Percentiles rank a stretch among this genome's conserved stretches.
phyloP scores from a whole-genome alignment of 1,139 yeast genomes.

The Torulaspora pretoriensis region DNA sequence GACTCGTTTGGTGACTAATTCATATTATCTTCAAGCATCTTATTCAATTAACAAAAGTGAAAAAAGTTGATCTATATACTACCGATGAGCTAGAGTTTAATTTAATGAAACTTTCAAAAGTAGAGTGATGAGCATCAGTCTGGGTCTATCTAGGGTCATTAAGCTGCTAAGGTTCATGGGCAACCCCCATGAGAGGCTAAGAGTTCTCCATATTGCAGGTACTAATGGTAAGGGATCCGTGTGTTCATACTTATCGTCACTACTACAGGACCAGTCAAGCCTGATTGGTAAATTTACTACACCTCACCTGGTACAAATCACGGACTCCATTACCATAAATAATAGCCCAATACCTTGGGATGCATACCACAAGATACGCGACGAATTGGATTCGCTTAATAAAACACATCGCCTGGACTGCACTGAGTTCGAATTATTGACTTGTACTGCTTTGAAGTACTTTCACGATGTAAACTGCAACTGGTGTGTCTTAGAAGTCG shows the following conservation, averaged over 20 bases:
- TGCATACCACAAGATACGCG: constrained; percentile 46
- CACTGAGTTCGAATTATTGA: constrained; percentile 80
- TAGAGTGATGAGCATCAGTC: constrained; percentile 44
- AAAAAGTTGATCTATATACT: background rate
- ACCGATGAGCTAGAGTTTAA: background rate
- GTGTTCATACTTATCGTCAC: constrained; percentile 68
- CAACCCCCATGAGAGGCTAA: constrained; percentile 60
- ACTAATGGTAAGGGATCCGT: constrained; percentile 95
- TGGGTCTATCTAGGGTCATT: constrained; percentile 64
- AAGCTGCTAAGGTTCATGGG: constrained; percentile 57
- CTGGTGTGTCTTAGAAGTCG: constrained; percentile 81
- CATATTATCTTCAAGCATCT: background rate
- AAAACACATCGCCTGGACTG: constrained; percentile 49
- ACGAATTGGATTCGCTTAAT: constrained; percentile 37
- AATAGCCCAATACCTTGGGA: constrained; percentile 49
- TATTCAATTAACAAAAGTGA: background rate
- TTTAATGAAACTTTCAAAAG: background rate
- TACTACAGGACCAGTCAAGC: constrained; percentile 41
- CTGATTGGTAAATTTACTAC: constrained; percentile 78
- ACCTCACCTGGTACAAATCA: constrained; percentile 70
- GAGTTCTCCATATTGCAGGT: constrained; percentile 82
- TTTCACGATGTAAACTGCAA: constrained; percentile 58
- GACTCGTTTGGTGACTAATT: background rate
- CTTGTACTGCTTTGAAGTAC: constrained; percentile 77
- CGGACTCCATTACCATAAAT: constrained; percentile 71